A percentile compares a stretch with the other conserved stretches of the same genome.
Conservation (phyloP, 1,284 basidiomycete genomes). For the Testicularia cyperi region DNA sequence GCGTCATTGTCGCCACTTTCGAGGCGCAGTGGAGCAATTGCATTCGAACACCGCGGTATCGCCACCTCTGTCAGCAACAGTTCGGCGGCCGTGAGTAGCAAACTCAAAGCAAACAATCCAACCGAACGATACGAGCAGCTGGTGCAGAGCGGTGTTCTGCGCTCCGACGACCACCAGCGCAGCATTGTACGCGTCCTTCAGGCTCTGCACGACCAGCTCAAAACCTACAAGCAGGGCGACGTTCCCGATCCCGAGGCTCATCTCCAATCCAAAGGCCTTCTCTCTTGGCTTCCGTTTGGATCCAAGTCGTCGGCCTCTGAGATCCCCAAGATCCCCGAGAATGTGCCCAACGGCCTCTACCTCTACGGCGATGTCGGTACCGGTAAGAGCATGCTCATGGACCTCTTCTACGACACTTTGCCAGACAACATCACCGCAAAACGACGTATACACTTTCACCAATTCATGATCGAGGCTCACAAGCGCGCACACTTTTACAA, state of each 20-base stretch:
- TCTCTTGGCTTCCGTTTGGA: conserved; percentile 36
- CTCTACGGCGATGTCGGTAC: conserved; percentile 97
- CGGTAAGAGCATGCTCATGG: conserved; percentile 95
- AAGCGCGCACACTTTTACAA: conserved; percentile 77
- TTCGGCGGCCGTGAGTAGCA: conserved; percentile 11
- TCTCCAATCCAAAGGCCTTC: conserved; percentile 21
- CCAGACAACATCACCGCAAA: conserved; percentile 73
- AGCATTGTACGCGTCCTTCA: conserved; percentile 81
- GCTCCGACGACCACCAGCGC: conserved; percentile 79
- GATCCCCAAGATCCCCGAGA: conserved; percentile 59
- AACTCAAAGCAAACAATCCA: conserved; percentile 61
- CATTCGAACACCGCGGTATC: too few relatives aligned
- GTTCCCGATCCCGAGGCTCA: conserved; percentile 46
- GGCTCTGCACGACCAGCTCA: conserved; percentile 73
- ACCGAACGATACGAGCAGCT: conserved; percentile 74
- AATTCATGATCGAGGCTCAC: conserved; percentile 97
- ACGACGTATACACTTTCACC: conserved; percentile 82
- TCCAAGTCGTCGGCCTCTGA: conserved; percentile 29
- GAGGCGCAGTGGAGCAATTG: too few relatives aligned
- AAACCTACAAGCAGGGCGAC: conserved; percentile 65
- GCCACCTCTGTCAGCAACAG: background rate
- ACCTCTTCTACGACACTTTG: conserved; percentile 85
- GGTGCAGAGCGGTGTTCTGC: conserved; percentile 71
- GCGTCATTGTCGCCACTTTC: too few relatives aligned
- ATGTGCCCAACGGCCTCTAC: conserved; percentile 83